phyloP scores from a whole-genome alignment of 352 stramenopile species.

The Phytopythium mirpurense region DNA sequence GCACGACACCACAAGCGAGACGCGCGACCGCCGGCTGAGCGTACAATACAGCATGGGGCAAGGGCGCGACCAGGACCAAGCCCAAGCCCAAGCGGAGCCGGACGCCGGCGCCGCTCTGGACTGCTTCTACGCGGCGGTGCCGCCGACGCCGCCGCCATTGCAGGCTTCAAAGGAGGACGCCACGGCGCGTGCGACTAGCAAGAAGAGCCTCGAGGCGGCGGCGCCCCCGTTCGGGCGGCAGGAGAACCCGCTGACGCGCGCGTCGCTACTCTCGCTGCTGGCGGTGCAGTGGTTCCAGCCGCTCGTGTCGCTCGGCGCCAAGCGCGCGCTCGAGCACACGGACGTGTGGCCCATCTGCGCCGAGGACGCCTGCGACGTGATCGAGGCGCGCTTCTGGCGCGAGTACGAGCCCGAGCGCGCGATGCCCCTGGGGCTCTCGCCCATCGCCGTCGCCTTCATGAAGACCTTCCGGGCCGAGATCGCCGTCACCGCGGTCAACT shows the following conservation, averaged over 20 bases:
- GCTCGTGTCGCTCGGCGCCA: slow-evolving; percentile 28
- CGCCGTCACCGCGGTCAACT: slow-evolving; percentile 9
- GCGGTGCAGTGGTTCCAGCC: slow-evolving; percentile 26
- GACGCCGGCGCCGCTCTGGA: background rate
- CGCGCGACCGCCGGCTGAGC: too few relatives aligned
- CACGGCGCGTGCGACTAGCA: background rate
- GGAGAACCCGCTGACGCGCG: slow-evolving; percentile 19
- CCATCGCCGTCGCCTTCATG: slow-evolving; percentile 11
- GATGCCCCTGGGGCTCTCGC: slow-evolving; percentile 12
- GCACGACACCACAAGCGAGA: too few relatives aligned
- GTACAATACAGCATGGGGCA: background rate
- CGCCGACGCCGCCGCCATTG: background rate
- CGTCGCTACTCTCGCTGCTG: slow-evolving; percentile 23
- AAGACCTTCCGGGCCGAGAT: slow-evolving; percentile 11
- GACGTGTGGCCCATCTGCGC: slow-evolving; percentile 25
- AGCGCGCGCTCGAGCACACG: slow-evolving; percentile 17
- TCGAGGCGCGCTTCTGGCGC: slow-evolving; percentile 8
- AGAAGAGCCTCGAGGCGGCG: background rate
- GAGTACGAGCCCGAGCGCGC: slow-evolving; percentile 3
- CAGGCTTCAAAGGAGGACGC: too few relatives aligned
- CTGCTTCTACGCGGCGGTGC: background rate
- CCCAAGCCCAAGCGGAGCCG: background rate
- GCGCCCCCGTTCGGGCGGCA: slow-evolving; percentile 13
- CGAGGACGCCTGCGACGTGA: slow-evolving; percentile 18
- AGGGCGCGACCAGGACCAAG: too few relatives aligned